Base-by-base conservation (phyloP, 495 filamentous ascomycete genomes). In the Parathielavia hyrcaniae region DNA sequence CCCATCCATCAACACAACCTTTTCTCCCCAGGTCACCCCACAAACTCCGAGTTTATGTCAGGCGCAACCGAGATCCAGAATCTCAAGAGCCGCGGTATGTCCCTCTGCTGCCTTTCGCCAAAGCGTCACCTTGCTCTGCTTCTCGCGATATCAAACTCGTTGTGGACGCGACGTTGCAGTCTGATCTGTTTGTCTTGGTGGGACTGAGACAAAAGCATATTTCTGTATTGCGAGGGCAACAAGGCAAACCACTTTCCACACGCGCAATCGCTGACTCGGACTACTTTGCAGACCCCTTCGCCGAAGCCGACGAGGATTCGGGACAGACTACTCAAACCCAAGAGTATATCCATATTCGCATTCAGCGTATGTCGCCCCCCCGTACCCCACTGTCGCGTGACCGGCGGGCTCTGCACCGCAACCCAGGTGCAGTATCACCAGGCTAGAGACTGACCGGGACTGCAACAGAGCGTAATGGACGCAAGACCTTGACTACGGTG, bases 261-360 rank as follows among this genome's bases (percentile, higher is more conserved):
- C 13, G 36, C n/a, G 8, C 46, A 50, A 46, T 38, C 67, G 57
- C 66, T 67, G 39, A 61, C 55, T 36, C 32, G 52, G 49, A 39
- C 46, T 9, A 6, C 4, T 47, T 23, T 41, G 50, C 73, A 96
- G 91, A 98, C 88, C 93, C 93, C 87, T 98, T 98, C 92, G 93
- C 93, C 86, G 93, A 98, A 89, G 95, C 92, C 86, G 93, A 97
- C 89, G 92, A 96, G 84, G 90, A 93, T 78, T 89, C 88, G 75
- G 91, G 90, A 79, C 87, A 93, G 76, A 86, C 84, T 73, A 88
- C 95, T 81, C 87, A 90, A 76, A 64, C 75, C 40, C 90, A 96
- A 77, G 95, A 96, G 77, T 96, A 97, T 73, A 96, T 97, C 78
- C 95, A 97, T 80, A 98, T 98, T 74, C 91, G 93, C 76, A 97